Percentiles rank a stretch among this genome's conserved stretches.
Evolutionary conservation across 306 rosid species (phyloP).

Genomic region (Corylus avellana): DNA sequence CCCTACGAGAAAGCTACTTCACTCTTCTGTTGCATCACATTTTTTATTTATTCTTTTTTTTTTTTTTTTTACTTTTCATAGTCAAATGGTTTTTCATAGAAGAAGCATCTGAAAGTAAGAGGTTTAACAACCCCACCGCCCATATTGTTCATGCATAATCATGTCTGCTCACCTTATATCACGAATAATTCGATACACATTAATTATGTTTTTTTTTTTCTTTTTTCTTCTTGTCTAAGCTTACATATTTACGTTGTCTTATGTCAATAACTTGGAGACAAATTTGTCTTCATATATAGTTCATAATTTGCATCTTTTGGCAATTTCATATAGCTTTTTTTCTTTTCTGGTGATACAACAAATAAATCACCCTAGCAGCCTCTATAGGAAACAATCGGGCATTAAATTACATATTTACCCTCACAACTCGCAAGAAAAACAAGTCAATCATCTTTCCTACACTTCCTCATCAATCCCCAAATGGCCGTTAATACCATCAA

Average conservation of each 20-base stretch:
- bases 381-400: no score
- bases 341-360: no score
- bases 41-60: neutral
- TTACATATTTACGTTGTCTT: neutral
- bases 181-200: neutral
- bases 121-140: conserved; percentile 25
- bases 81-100: conserved; percentile 31
- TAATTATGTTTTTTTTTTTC: neutral
- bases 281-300: no score
- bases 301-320: no score
- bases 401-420: no score
- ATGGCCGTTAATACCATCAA: no score
- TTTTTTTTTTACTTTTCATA: conserved; percentile 1
- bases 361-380: no score
- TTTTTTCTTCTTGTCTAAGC: neutral
- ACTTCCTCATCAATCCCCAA: no score
- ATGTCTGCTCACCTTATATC: conserved; percentile 8
- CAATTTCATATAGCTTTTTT: no score
- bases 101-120: conserved; percentile 46
- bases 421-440: no score
- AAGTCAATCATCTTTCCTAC: no score
- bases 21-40: conserved; percentile 27
- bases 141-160: conserved; percentile 20
- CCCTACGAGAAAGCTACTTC: conserved; percentile 23
- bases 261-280: neutral